Percentiles rank a stretch among this genome's conserved stretches.
phyloP scores from a whole-genome alignment of 2,329 filamentous ascomycete genomes.

The Botrytis galanthina region DNA sequence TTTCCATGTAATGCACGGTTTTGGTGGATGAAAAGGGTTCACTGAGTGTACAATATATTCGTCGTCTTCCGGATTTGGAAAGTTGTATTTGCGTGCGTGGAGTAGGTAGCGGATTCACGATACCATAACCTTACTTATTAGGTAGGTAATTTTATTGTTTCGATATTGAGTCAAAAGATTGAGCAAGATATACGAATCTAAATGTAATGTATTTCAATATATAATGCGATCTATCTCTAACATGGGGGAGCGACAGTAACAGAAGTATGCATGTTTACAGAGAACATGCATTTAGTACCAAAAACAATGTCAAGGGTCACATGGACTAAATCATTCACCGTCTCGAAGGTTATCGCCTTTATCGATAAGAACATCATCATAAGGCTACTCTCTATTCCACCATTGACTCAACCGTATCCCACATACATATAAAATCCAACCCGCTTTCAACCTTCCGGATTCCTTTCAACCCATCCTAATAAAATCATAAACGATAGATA shows the following conservation, averaged over 20 bases:
- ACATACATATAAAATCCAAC: constrained; percentile 2
- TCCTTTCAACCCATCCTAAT: background rate
- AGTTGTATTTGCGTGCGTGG: background rate
- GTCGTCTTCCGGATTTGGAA: background rate
- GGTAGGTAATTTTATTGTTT: background rate
- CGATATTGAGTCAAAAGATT: background rate
- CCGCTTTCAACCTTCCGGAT: background rate
- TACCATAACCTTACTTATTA: background rate
- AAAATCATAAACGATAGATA: background rate
- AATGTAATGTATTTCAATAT: background rate
- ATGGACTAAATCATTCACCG: constrained; percentile 1
- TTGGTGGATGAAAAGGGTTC: background rate
- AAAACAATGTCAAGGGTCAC: background rate
- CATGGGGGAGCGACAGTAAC: too few species aligned
- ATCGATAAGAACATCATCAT: constrained; percentile 21
- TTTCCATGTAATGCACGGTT: background rate
- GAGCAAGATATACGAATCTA: background rate
- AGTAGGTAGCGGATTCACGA: background rate
- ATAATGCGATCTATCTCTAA: background rate
- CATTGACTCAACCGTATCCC: constrained; percentile 1
- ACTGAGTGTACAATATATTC: background rate
- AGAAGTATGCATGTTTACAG: background rate
- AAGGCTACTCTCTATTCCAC: constrained; percentile 7
- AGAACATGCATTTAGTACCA: background rate
- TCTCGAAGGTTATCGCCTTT: constrained; percentile 12